Percentiles rank a stretch among this genome's conserved stretches.
Conservation (phyloP, 139 green algal species). For the Cymbomonas tetramitiformis region DNA sequence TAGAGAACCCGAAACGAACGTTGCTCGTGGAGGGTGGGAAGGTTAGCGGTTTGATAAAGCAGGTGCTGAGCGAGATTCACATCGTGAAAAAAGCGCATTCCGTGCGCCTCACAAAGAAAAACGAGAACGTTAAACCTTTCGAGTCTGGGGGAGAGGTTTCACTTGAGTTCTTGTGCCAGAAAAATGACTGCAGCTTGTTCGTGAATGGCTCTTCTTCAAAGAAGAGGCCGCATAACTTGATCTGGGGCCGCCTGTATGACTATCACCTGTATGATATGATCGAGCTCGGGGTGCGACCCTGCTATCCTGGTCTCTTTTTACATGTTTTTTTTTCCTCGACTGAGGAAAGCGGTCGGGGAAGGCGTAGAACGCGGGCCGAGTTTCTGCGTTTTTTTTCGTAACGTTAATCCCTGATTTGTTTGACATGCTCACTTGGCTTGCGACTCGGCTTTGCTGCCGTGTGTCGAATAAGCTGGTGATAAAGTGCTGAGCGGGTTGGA, state of each 20-base stretch:
- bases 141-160: conserved; percentile 59
- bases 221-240: conserved; percentile 89
- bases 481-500: too few relatives aligned
- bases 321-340: too few relatives aligned
- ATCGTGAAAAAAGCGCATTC: conserved; percentile 37
- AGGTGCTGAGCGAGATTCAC: not conserved
- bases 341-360: too few relatives aligned
- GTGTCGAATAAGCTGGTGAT: too few relatives aligned
- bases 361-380: too few relatives aligned
- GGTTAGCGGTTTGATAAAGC: not conserved
- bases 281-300: too few relatives aligned
- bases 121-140: conserved; percentile 69
- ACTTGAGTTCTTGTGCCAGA: conserved; percentile 55
- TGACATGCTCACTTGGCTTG: too few relatives aligned
- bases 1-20: not conserved
- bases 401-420: too few relatives aligned
- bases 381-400: too few relatives aligned
- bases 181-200: conserved; percentile 58
- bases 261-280: conserved; percentile 66
- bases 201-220: conserved; percentile 72
- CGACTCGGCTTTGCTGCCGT: too few relatives aligned
- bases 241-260: conserved; percentile 79
- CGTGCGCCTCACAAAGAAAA: conserved; percentile 55
- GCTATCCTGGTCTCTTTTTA: too few relatives aligned
- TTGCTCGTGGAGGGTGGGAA: not conserved